Evolutionary conservation across 192 early-diverging fungal species (phyloP).

Genomic region (Backusella parvicylindrica): DNA sequence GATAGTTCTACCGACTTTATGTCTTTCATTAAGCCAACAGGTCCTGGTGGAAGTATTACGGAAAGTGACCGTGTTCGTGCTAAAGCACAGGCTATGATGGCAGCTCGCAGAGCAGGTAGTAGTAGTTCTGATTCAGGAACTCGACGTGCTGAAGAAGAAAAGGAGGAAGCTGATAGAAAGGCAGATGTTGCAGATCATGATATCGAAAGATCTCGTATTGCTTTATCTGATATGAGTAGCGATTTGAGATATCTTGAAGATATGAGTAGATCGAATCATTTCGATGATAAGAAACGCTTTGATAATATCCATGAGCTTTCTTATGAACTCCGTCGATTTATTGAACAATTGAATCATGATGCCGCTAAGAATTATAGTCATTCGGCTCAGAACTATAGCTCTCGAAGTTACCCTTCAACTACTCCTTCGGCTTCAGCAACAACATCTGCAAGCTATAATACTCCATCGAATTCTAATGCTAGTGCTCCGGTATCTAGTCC

Average conservation of each 20-base stretch:
- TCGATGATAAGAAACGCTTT: constrained; percentile 29
- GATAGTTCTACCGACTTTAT: constrained; percentile 25
- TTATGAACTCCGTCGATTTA: constrained; percentile 42
- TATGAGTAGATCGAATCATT: neutral
- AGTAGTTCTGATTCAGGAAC: constrained; percentile 16
- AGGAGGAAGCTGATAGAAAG: constrained; percentile 40
- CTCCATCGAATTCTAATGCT: neutral
- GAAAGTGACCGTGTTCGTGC: constrained; percentile 52
- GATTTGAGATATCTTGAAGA: constrained; percentile 27
- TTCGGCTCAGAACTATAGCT: neutral
- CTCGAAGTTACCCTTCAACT: neutral
- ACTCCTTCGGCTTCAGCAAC: neutral
- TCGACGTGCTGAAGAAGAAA: constrained; percentile 44
- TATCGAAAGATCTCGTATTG: constrained; percentile 38
- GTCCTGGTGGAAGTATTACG: constrained; percentile 47
- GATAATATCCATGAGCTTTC: constrained; percentile 43
- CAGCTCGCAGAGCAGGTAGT: constrained; percentile 44
- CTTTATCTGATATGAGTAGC: constrained; percentile 33
- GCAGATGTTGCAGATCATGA: constrained; percentile 40
- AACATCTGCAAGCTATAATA: neutral
- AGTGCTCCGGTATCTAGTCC: neutral
- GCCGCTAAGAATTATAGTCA: neutral
- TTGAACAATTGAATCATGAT: constrained; percentile 40
- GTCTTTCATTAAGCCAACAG: constrained; percentile 42
- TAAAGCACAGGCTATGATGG: constrained; percentile 52